Percentiles rank a stretch among this genome's conserved stretches.
Conservation (phyloP, 768 basidiomycete genomes). For the Chalciporus pseudorubinellus region DNA sequence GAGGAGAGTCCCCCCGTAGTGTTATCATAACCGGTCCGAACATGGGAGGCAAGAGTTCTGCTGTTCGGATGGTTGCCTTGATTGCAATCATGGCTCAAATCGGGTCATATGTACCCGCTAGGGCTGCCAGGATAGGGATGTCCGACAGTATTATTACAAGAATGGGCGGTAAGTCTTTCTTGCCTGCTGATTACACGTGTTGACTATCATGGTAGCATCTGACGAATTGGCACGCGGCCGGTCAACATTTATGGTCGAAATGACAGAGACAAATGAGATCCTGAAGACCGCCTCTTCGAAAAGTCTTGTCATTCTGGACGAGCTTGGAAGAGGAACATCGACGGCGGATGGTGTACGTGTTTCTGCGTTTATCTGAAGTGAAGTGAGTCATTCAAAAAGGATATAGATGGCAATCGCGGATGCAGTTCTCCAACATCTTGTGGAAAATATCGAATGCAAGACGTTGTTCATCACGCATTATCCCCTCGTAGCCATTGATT, state of each 20-base stretch:
- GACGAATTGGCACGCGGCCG: constrained; percentile 86
- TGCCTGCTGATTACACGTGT: background rate
- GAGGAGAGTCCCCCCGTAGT: constrained; percentile 47
- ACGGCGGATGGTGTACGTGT: constrained; percentile 80
- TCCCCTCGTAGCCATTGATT: constrained; percentile 71
- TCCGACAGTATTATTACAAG: constrained; percentile 84
- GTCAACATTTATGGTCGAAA: constrained; percentile 97
- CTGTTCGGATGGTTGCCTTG: constrained; percentile 74
- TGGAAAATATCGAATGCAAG: constrained; percentile 56
- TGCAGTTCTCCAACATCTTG: constrained; percentile 73
- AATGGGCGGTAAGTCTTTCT: constrained; percentile 68
- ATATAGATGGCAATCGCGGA: constrained; percentile 81
- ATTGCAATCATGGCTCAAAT: constrained; percentile 79
- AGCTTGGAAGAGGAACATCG: constrained; percentile 86
- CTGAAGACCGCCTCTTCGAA: constrained; percentile 67
- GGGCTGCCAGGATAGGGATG: constrained; percentile 67
- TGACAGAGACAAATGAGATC: constrained; percentile 91
- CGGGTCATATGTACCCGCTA: constrained; percentile 90
- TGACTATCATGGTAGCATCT: constrained; percentile 49
- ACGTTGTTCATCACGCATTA: constrained; percentile 96
- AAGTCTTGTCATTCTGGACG: constrained; percentile 88
- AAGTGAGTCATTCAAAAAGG: constrained; percentile 4
- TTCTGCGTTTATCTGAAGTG: background rate
- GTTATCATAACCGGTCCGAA: constrained; percentile 84
- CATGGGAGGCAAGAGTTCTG: constrained; percentile 87